These are phyloP conservation scores for Fusarium sp. DNA, from an alignment of 2,329 filamentous ascomycete genomes.

Conservation along the genomic window DNA sequence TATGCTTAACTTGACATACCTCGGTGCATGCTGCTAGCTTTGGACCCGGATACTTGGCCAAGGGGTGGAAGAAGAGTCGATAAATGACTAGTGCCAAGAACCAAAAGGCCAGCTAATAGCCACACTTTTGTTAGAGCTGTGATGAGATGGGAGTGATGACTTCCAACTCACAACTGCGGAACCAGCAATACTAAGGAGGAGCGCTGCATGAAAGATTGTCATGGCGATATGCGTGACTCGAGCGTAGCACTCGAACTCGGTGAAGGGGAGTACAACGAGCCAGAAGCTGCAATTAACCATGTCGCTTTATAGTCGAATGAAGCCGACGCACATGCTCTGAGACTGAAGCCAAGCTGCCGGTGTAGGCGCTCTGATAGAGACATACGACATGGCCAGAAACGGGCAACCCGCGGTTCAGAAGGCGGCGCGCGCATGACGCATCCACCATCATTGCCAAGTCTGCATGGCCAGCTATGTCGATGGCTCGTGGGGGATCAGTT, in stretches of 20 bases:
- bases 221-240: background rate
- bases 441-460: background rate
- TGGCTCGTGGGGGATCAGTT: background rate
- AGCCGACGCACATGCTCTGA: too few species aligned
- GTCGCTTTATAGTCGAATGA: background rate
- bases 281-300: background rate
- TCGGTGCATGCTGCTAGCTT: background rate
- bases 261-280: background rate
- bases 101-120: background rate
- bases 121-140: background rate
- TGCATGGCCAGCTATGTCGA: background rate
- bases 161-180: background rate
- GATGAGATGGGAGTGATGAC: background rate
- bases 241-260: background rate
- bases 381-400: background rate
- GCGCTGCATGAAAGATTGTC: background rate
- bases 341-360: background rate
- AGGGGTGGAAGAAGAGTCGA: background rate
- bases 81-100: background rate
- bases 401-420: background rate
- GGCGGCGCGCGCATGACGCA: background rate
- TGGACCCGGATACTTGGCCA: background rate
- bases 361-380: background rate
- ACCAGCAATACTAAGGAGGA: background rate
- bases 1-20: background rate